Evolutionary conservation across 2,329 filamentous ascomycete genomes (phyloP).

Genomic region (Leptographium wingfieldii): DNA sequence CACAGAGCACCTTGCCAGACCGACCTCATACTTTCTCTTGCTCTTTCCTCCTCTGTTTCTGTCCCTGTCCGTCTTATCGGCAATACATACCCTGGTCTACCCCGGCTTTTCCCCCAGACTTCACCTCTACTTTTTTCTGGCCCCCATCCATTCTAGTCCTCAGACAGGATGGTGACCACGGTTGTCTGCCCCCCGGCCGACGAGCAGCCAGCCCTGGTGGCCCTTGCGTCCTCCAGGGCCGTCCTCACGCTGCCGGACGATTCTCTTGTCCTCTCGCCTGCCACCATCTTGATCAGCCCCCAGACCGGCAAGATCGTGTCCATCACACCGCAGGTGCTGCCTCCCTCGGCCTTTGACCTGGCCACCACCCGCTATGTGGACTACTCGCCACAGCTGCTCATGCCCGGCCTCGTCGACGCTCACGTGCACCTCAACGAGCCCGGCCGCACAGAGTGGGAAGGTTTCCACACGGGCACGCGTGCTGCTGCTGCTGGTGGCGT

Average conservation of each 20-base stretch:
- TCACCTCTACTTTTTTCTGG: neutral
- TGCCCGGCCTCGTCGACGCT: conserved; percentile 88
- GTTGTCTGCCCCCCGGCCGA: neutral
- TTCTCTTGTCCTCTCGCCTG: conserved; percentile 55
- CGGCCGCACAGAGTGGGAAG: conserved; percentile 95
- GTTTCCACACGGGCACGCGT: conserved; percentile 87
- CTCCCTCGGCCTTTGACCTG: conserved; percentile 58
- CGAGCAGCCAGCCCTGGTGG: conserved; percentile 35
- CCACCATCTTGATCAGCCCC: conserved; percentile 69
- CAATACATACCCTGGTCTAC: neutral
- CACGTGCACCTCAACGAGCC: conserved; percentile 98
- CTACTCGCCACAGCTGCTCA: conserved; percentile 70
- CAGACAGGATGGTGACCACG: neutral
- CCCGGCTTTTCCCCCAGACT: neutral
- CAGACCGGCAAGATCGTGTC: conserved; percentile 73
- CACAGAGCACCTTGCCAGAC: neutral
- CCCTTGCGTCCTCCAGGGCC: conserved; percentile 73
- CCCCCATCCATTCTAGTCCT: neutral
- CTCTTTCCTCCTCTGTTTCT: neutral
- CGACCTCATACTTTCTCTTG: too few relatives aligned
- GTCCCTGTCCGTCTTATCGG: neutral
- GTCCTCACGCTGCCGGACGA: conserved; percentile 60
- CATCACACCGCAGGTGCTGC: conserved; percentile 62
- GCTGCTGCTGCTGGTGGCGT: conserved; percentile 93
- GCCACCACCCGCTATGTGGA: conserved; percentile 60